phyloP scores from a whole-genome alignment of 2,329 filamentous ascomycete genomes.

The Cercospora canescens region DNA sequence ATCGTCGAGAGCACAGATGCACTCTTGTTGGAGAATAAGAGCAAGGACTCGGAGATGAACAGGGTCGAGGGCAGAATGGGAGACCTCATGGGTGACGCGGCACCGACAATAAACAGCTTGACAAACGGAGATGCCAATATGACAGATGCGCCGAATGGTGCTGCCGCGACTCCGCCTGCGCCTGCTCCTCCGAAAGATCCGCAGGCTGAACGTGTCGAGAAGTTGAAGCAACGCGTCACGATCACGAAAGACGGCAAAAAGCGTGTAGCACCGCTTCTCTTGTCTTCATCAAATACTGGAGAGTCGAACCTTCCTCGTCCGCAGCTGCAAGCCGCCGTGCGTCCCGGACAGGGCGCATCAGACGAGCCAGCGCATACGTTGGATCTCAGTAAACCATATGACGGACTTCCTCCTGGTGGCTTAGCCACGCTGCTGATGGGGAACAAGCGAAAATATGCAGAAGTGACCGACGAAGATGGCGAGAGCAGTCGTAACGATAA shows the following conservation, averaged over 20 bases:
- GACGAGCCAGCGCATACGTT: constrained; percentile 61
- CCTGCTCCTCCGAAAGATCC: constrained; percentile 48
- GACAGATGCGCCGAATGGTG: constrained; percentile 44
- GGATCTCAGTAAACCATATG: constrained; percentile 90
- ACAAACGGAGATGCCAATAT: constrained; percentile 39
- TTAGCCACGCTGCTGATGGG: constrained; percentile 82
- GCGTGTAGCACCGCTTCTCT: constrained; percentile 84
- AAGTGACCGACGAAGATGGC: constrained; percentile 72
- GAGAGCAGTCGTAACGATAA: constrained; percentile 67
- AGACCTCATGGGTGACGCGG: constrained; percentile 92
- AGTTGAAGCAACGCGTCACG: constrained; percentile 86
- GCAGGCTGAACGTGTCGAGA: constrained; percentile 61
- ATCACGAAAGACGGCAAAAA: constrained; percentile 98
- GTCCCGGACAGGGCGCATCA: constrained; percentile 52
- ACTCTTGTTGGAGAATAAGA: constrained; percentile 77
- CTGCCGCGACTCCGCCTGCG: constrained; percentile 34
- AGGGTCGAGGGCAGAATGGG: constrained; percentile 96
- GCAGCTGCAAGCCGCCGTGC: constrained; percentile 76
- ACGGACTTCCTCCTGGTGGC: constrained; percentile 87
- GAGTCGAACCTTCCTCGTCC: constrained; percentile 87
- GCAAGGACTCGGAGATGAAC: constrained; percentile 85
- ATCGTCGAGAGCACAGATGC: constrained; percentile 92
- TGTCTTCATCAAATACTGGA: constrained; percentile 79
- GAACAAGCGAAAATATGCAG: constrained; percentile 83
- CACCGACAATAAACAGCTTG: constrained; percentile 52